Evolutionary conservation across 192 early-diverging fungal genomes (phyloP).

Genomic region (Coemansia sp.): DNA sequence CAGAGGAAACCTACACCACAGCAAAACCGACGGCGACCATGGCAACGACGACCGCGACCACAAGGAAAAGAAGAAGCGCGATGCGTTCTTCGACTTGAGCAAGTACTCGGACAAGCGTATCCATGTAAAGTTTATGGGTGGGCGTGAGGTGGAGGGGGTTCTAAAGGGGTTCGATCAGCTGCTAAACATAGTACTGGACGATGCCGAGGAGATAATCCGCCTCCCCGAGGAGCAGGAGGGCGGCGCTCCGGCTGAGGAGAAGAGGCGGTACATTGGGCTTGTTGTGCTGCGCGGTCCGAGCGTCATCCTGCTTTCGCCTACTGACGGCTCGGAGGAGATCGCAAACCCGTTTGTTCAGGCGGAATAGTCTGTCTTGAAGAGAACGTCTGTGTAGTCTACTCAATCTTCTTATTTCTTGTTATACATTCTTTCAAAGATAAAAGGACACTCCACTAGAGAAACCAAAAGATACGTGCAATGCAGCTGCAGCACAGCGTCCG

Average conservation of each 20-base stretch:
- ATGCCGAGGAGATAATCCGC: conserved; percentile 80
- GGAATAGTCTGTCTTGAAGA: conserved; percentile 10
- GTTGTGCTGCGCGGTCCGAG: conserved; percentile 88
- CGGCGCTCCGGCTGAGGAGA: conserved; percentile 21
- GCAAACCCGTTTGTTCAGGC: conserved; percentile 81
- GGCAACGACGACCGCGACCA: conserved; percentile 45
- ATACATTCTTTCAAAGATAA: neutral
- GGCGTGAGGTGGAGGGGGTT: conserved; percentile 88
- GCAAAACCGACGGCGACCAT: conserved; percentile 10
- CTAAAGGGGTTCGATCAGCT: conserved; percentile 93
- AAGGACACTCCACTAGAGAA: no score
- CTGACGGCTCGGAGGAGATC: conserved; percentile 88
- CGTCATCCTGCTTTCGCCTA: conserved; percentile 87
- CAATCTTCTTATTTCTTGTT: neutral
- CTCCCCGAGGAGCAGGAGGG: conserved; percentile 36
- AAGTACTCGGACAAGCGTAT: conserved; percentile 94
- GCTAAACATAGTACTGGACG: conserved; percentile 91
- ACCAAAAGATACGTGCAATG: no score
- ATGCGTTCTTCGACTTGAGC: conserved; percentile 88
- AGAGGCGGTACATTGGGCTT: conserved; percentile 77
- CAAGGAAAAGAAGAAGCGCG: conserved; percentile 72
- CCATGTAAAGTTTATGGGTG: conserved; percentile 89
- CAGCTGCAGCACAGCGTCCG: no score
- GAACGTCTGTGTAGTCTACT: neutral
- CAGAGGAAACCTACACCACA: conserved; percentile 53